Conservation (phyloP, 1,284 basidiomycete genomes). For the Chalciporus piperatoides region DNA sequence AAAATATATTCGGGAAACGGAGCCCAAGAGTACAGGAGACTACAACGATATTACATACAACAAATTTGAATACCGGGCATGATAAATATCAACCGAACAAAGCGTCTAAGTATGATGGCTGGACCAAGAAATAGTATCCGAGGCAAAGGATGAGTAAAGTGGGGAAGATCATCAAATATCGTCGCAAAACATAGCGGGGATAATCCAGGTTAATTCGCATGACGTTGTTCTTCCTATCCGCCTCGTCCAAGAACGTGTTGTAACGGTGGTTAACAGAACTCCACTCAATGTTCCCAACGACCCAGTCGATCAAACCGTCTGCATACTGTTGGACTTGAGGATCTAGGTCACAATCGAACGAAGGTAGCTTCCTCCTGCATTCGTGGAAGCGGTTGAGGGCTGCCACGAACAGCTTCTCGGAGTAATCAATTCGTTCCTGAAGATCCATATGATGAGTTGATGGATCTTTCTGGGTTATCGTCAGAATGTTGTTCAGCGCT, state of each 20-base stretch:
- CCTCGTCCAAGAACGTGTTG: slow-evolving; percentile 21
- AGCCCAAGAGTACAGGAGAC: not conserved
- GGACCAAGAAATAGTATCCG: slow-evolving; percentile 9
- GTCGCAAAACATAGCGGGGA: slow-evolving; percentile 1
- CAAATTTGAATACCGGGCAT: not conserved
- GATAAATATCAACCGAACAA: not conserved
- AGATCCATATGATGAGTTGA: slow-evolving; percentile 17
- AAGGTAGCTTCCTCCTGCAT: slow-evolving; percentile 22
- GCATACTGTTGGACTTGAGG: slow-evolving; percentile 20
- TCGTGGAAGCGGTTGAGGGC: slow-evolving; percentile 23
- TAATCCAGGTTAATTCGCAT: slow-evolving; percentile 18
- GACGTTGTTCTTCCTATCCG: slow-evolving; percentile 24
- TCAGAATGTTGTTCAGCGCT: slow-evolving; percentile 27
- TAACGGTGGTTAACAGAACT: slow-evolving; percentile 29
- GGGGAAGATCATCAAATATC: slow-evolving; percentile 8
- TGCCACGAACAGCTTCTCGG: slow-evolving; percentile 12
- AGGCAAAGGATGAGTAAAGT: slow-evolving; percentile 11
- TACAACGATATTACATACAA: not conserved
- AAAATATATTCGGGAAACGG: not conserved
- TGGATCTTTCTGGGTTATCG: slow-evolving; percentile 22
- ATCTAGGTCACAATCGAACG: slow-evolving; percentile 16
- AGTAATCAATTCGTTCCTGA: slow-evolving; percentile 19
- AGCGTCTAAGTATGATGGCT: not conserved
- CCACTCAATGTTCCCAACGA: slow-evolving; percentile 29
- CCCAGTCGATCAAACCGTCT: slow-evolving; percentile 30